These are phyloP conservation scores for Populus hybrid DNA, from an alignment of 441 rosid species.

Conservation along the genomic window DNA sequence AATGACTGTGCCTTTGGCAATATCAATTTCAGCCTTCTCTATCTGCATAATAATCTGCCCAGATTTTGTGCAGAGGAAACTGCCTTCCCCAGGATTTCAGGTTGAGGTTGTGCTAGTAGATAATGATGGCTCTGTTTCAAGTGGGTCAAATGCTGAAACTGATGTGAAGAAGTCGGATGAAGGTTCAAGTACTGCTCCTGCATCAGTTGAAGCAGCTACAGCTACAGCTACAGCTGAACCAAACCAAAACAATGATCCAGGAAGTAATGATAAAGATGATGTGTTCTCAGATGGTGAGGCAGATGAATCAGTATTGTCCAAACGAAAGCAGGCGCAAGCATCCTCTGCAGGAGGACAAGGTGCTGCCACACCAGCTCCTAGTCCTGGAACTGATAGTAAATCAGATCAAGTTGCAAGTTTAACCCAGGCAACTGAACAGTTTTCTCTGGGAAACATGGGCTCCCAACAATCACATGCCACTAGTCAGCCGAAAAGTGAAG, in stretches of 20 bases:
- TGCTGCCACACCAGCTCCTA: constrained; percentile 27
- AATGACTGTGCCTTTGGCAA: neutral
- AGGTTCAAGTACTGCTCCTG: constrained; percentile 36
- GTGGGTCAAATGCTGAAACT: constrained; percentile 32
- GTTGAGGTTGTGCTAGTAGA: constrained; percentile 91
- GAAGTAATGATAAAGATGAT: constrained; percentile 62
- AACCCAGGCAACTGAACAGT: constrained; percentile 48
- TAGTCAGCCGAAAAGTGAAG: constrained; percentile 33
- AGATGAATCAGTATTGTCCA: constrained; percentile 50
- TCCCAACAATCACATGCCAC: constrained; percentile 25
- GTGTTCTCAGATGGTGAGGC: constrained; percentile 86
- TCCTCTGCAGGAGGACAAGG: constrained; percentile 35
- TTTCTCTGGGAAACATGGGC: constrained; percentile 48
- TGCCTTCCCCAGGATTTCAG: constrained; percentile 95
- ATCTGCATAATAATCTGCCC: constrained; percentile 7
- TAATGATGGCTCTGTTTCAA: constrained; percentile 36
- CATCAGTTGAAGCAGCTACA: constrained; percentile 36
- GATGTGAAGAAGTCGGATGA: constrained; percentile 36
- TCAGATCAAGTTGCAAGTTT: constrained; percentile 49
- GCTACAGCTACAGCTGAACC: constrained; percentile 30
- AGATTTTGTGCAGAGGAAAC: constrained; percentile 70
- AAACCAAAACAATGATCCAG: constrained; percentile 39
- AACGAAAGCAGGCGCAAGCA: constrained; percentile 29
- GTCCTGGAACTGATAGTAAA: constrained; percentile 33
- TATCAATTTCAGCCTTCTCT: neutral